Evolutionary conservation across 495 filamentous ascomycete species (phyloP).

Genomic region (Halenospora varia): DNA sequence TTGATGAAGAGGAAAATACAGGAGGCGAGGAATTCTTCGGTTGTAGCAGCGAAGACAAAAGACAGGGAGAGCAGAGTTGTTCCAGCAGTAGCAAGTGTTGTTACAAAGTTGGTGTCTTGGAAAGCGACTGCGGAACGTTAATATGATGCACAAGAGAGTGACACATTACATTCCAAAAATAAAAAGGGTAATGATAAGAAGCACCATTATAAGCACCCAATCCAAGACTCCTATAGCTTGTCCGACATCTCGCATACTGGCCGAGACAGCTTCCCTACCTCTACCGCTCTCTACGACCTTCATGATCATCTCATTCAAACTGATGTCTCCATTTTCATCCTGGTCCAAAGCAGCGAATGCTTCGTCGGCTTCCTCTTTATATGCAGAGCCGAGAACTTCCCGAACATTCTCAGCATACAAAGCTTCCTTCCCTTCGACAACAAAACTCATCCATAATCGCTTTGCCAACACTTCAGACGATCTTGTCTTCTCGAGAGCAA

Average conservation of each 20-base stretch:
- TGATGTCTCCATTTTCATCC: constrained; percentile 91
- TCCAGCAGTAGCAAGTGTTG: constrained; percentile 88
- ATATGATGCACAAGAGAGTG: constrained; percentile 18
- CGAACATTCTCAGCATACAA: constrained; percentile 76
- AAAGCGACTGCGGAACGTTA: constrained; percentile 50
- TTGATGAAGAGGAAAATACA: constrained; percentile 99
- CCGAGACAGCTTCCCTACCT: constrained; percentile 77
- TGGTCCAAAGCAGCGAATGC: constrained; percentile 75
- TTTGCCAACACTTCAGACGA: constrained; percentile 85
- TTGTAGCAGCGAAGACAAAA: constrained; percentile 88
- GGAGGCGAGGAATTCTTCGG: constrained; percentile 89
- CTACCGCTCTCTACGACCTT: constrained; percentile 78
- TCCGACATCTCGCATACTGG: constrained; percentile 95
- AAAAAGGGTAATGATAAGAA: constrained; percentile 75
- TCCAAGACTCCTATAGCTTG: constrained; percentile 91
- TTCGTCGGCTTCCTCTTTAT: constrained; percentile 72
- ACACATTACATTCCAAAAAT: constrained; percentile 63
- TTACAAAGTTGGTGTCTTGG: constrained; percentile 76
- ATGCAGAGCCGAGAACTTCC: constrained; percentile 77
- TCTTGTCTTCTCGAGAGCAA: constrained; percentile 77
- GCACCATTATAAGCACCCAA: constrained; percentile 72
- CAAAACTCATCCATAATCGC: constrained; percentile 98
- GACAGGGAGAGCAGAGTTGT: constrained; percentile 91
- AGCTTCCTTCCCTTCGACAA: constrained; percentile 79
- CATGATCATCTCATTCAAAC: constrained; percentile 91